Evolutionary conservation across 2,329 filamentous ascomycete species (phyloP).

Genomic region (Penicillium sp.): DNA sequence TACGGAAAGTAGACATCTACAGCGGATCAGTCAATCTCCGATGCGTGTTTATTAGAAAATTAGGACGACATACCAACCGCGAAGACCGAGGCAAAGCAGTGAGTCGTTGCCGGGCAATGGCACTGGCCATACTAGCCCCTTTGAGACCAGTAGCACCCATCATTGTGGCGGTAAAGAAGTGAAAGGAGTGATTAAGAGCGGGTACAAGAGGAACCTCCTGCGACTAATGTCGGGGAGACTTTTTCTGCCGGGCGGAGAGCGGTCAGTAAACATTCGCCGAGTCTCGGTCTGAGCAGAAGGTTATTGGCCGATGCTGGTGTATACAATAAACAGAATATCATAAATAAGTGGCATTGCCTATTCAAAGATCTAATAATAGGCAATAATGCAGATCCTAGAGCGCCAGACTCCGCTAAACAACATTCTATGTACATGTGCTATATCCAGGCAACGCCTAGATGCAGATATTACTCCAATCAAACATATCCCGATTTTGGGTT

Average conservation of each 20-base stretch:
- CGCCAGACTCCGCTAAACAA: conserved; percentile 30
- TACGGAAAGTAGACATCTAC: conserved; percentile 38
- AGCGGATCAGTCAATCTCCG: conserved; percentile 18
- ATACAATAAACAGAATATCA: not conserved
- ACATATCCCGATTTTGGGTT: conserved; percentile 21
- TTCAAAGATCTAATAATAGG: not conserved
- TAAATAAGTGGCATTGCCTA: not conserved
- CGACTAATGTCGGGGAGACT: conserved; percentile 29
- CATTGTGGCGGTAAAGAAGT: conserved; percentile 43
- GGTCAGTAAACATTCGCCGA: conserved; percentile 14
- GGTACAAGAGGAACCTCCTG: conserved; percentile 17
- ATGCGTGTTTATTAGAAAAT: not conserved
- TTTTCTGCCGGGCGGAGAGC: conserved; percentile 38
- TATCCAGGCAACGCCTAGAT: conserved; percentile 4
- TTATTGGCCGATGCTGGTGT: not conserved
- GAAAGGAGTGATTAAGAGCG: conserved; percentile 8
- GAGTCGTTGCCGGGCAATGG: conserved; percentile 31
- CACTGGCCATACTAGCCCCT: conserved; percentile 48
- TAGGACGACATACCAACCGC: conserved; percentile 36
- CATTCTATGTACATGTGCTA: conserved; percentile 36
- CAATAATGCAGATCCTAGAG: conserved; percentile 17
- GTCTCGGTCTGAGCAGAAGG: not conserved
- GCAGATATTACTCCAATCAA: conserved; percentile 18
- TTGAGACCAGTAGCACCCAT: conserved; percentile 56
- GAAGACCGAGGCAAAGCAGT: conserved; percentile 28